These are phyloP conservation scores for Mycena albidolilacea DNA, from an alignment of 768 basidiomycete genomes.

Conservation along the genomic window DNA sequence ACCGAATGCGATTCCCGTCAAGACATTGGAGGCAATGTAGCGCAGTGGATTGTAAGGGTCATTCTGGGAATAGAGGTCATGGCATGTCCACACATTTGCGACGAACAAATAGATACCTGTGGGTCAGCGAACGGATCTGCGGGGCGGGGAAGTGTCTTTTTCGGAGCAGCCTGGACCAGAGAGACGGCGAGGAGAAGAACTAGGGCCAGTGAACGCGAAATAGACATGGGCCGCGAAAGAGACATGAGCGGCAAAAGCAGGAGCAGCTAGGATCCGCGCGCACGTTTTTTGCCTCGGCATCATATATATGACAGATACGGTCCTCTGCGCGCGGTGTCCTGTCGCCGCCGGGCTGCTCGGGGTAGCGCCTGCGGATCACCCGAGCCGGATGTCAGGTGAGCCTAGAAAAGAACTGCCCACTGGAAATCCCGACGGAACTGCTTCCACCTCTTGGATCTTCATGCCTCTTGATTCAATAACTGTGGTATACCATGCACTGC, in stretches of 20 bases:
- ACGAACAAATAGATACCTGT: constrained; percentile 35
- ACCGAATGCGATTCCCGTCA: constrained; percentile 68
- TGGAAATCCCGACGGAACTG: no score
- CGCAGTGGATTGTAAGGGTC: constrained; percentile 23
- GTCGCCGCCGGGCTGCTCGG: no score
- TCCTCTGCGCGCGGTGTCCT: no score
- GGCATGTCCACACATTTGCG: background rate
- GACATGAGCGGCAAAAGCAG: constrained; percentile 18
- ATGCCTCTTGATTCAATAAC: no score
- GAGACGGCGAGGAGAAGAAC: constrained; percentile 15
- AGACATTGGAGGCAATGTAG: constrained; percentile 69
- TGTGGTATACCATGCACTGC: no score
- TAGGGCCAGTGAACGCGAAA: background rate
- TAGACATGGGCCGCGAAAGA: constrained; percentile 13
- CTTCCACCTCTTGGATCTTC: no score
- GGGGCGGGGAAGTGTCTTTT: constrained; percentile 44
- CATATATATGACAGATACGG: background rate
- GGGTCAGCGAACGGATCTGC: constrained; percentile 65
- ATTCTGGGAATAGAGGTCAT: background rate
- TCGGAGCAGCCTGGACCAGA: constrained; percentile 27
- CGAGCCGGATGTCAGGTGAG: no score
- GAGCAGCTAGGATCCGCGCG: background rate
- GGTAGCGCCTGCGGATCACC: no score
- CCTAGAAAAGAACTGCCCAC: no score
- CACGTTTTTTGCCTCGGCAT: background rate